Evolutionary conservation across 2,329 filamentous ascomycete genomes (phyloP).

Genomic region (Talaromyces sp.): DNA sequence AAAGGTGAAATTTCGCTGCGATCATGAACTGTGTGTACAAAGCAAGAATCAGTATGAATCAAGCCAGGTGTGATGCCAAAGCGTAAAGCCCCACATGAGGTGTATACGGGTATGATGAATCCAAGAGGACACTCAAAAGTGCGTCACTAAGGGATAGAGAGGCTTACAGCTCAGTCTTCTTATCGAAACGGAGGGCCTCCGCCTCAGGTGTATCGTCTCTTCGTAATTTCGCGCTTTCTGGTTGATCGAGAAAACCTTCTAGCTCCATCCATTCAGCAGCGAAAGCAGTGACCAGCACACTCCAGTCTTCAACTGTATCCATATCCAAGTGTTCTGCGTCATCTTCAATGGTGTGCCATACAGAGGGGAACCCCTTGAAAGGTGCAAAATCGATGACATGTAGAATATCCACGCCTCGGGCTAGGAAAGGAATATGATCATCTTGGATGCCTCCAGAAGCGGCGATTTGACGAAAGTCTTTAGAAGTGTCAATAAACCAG

Average conservation of each 20-base stretch:
- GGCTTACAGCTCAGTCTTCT: slow-evolving; percentile 48
- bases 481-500: slow-evolving; percentile 70
- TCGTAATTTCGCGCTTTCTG: neutral
- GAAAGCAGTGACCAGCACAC: slow-evolving; percentile 80
- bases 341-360: slow-evolving; percentile 87
- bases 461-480: slow-evolving; percentile 54
- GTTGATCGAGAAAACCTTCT: slow-evolving; percentile 55
- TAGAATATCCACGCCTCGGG: slow-evolving; percentile 80
- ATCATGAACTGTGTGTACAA: slow-evolving; percentile 1
- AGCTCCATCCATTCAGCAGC: slow-evolving; percentile 91
- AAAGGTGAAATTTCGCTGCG: neutral
- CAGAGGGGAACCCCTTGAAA: slow-evolving; percentile 63
- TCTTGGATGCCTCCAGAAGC: slow-evolving; percentile 66
- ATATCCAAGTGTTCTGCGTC: slow-evolving; percentile 82
- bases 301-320: slow-evolving; percentile 83
- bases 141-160: slow-evolving; percentile 15
- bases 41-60: slow-evolving; percentile 3
- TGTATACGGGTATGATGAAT: neutral
- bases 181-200: slow-evolving; percentile 19
- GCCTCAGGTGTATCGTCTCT: slow-evolving; percentile 12
- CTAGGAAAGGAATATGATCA: slow-evolving; percentile 90
- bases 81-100: neutral
- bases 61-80: neutral
- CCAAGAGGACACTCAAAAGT: neutral
- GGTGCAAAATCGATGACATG: slow-evolving; percentile 79